Conservation (phyloP, 495 filamentous ascomycete genomes). For the Penicilliopsis zonata region DNA sequence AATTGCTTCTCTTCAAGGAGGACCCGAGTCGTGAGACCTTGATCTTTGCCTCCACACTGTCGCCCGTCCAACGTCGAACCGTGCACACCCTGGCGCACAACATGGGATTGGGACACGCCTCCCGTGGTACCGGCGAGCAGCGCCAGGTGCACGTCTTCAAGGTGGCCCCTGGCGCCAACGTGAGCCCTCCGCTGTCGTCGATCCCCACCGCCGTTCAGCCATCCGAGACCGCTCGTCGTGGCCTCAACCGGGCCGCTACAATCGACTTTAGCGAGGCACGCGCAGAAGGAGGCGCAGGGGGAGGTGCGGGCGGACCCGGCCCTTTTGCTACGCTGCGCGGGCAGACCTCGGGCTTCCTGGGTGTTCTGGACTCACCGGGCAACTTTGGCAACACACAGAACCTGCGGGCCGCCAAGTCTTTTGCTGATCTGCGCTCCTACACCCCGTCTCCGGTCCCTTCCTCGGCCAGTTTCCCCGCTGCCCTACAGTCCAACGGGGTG, state of each 20-base stretch:
- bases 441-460: constrained; percentile 90
- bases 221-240: constrained; percentile 63
- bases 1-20: constrained; percentile 80
- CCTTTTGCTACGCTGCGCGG: constrained; percentile 65
- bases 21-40: constrained; percentile 64
- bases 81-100: constrained; percentile 93
- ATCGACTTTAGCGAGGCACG: constrained; percentile 94
- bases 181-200: constrained; percentile 49
- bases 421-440: constrained; percentile 88
- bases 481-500: constrained; percentile 50
- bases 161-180: constrained; percentile 43
- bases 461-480: constrained; percentile 72
- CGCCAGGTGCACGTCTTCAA: constrained; percentile 85
- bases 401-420: constrained; percentile 91
- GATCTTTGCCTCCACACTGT: constrained; percentile 67
- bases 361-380: constrained; percentile 73
- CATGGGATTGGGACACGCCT: constrained; percentile 82
- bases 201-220: constrained; percentile 52
- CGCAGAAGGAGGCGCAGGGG: no score
- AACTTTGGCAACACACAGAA: constrained; percentile 54
- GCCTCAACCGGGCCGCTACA: constrained; percentile 87
- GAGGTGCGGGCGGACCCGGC: no score
- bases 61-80: constrained; percentile 72
- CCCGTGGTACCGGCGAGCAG: constrained; percentile 73
- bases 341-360: constrained; percentile 65